Evolutionary conservation across 306 rosid genomes (phyloP).

Genomic region (Elaeagnus macrophylla): DNA sequence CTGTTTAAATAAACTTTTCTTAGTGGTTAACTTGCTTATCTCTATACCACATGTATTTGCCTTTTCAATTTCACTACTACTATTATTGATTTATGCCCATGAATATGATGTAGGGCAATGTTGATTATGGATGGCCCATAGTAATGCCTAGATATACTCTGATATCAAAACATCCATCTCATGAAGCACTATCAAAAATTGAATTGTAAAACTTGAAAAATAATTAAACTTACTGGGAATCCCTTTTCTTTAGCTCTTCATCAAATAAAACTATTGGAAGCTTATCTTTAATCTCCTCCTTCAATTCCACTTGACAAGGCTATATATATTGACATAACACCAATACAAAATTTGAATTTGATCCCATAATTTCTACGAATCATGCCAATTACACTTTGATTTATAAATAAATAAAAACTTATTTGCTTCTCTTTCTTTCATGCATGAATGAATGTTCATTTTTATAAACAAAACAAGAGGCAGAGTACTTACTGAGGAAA

Average conservation of each 20-base stretch:
- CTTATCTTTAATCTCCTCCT: slow-evolving; percentile 45
- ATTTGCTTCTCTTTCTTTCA: too few species aligned
- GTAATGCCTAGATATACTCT: slow-evolving; percentile 8
- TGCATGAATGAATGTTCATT: slow-evolving; percentile 7
- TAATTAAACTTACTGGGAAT: slow-evolving; percentile 48
- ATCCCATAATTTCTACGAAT: too few species aligned
- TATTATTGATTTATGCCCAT: too few species aligned
- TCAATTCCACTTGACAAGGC: slow-evolving; percentile 53
- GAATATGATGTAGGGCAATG: too few species aligned
- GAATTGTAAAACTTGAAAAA: background rate
- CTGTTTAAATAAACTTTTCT: too few species aligned
- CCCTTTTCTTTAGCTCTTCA: slow-evolving; percentile 51
- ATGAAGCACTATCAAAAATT: too few species aligned
- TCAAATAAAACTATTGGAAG: slow-evolving; percentile 59
- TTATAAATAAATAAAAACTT: too few species aligned
- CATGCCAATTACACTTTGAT: too few species aligned
- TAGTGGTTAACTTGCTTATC: too few species aligned
- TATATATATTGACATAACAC: slow-evolving; percentile 1
- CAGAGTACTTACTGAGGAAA: slow-evolving; percentile 35
- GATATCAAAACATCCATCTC: background rate
- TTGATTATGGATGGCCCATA: background rate
- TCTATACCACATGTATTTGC: too few species aligned
- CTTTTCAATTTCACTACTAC: too few species aligned
- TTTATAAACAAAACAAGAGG: background rate
- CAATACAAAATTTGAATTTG: background rate